These are phyloP conservation scores for Thielaviopsis euricoi DNA, from an alignment of 2,329 filamentous ascomycete species.

Conservation along the genomic window DNA sequence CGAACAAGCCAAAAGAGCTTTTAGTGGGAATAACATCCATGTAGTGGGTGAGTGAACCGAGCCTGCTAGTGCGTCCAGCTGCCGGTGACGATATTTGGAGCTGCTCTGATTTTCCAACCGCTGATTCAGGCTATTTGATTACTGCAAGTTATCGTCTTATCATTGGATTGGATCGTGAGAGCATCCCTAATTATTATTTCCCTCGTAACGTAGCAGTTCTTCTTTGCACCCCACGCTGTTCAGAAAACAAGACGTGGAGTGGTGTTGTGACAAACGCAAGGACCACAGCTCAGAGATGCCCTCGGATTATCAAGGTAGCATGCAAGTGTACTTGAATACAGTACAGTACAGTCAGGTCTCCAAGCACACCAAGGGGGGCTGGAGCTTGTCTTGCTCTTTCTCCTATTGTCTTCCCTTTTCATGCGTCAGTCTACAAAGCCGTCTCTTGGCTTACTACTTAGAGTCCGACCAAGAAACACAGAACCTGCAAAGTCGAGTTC, in stretches of 20 bases:
- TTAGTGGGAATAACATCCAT: too few relatives aligned
- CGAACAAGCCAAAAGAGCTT: background rate
- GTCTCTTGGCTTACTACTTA: background rate
- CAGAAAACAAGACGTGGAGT: background rate
- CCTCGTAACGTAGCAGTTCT: background rate
- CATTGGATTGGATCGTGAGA: background rate
- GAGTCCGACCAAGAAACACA: background rate
- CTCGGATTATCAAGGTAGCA: background rate
- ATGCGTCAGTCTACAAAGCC: background rate
- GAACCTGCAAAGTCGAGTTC: background rate
- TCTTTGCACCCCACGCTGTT: background rate
- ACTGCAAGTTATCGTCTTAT: too few relatives aligned
- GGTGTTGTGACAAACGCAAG: background rate
- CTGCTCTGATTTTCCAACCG: too few relatives aligned
- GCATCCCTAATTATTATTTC: background rate
- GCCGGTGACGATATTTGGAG: background rate
- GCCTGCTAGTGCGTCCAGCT: background rate
- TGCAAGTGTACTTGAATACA: too few relatives aligned
- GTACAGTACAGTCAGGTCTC: background rate
- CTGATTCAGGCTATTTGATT: too few relatives aligned
- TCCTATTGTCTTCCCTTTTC: background rate
- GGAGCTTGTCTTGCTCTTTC: background rate
- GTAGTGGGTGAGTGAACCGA: too few relatives aligned
- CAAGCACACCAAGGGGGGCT: background rate
- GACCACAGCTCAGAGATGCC: background rate